A percentile compares a stretch with the other conserved stretches of the same genome.
Conservation (phyloP, 495 filamentous ascomycete genomes). For the Aspergillus panamensis region DNA sequence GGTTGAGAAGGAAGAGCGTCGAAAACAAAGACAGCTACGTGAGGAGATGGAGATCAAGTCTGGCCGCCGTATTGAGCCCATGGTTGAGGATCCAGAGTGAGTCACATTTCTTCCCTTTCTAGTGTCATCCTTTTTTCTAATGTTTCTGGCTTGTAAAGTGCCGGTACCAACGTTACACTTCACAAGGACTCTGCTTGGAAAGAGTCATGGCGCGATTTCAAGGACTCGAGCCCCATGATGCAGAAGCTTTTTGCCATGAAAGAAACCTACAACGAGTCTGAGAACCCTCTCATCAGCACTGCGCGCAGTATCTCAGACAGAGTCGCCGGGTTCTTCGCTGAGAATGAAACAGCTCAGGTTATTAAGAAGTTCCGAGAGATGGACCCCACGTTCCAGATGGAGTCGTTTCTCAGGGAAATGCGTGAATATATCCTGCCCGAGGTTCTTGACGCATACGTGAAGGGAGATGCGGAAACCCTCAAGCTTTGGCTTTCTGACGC, state of each 20-base stretch:
- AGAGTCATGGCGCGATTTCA: constrained; percentile 91
- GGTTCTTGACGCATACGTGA: constrained; percentile 96
- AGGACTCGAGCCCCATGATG: constrained; percentile 81
- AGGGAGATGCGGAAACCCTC: constrained; percentile 85
- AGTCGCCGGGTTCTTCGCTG: constrained; percentile 92
- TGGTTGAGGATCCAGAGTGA: constrained; percentile 84
- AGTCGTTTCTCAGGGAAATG: constrained; percentile 89
- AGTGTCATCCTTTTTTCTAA: constrained; percentile 21
- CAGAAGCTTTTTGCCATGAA: constrained; percentile 83
- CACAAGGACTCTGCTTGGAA: constrained; percentile 97
- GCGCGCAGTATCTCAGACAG: constrained; percentile 91
- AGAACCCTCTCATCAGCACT: constrained; percentile 90
- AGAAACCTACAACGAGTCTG: constrained; percentile 85
- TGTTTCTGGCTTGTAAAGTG: constrained; percentile 48
- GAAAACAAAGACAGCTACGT: constrained; percentile 66
- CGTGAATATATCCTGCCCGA: constrained; percentile 97
- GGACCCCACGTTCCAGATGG: constrained; percentile 92
- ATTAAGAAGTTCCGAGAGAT: constrained; percentile 98
- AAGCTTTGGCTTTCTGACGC: constrained; percentile 94
- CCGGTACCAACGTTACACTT: constrained; percentile 87
- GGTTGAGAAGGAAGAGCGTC: constrained; percentile 91
- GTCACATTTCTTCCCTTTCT: constrained; percentile 26
- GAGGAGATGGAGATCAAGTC: constrained; percentile 60
- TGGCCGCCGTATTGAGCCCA: constrained; percentile 47
- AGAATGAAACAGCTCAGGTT: constrained; percentile 94